Percentiles rank a stretch among this genome's conserved stretches.
Evolutionary conservation across 225 moss, liverwort and hornwort species (phyloP).

Genomic region (Marchantia polymorpha): DNA sequence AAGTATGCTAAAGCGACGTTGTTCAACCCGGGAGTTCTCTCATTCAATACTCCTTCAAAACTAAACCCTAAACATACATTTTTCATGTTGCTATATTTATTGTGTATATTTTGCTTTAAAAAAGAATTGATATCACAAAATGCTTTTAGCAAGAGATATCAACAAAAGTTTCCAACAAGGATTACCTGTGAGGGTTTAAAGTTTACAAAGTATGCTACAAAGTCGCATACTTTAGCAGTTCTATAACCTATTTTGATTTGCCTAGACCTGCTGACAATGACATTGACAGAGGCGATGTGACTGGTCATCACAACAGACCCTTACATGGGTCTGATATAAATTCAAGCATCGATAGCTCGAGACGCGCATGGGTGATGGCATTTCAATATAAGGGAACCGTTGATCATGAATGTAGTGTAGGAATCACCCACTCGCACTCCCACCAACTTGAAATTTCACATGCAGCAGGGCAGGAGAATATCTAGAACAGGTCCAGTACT

Average conservation of each 20-base stretch:
- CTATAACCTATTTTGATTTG: conserved; percentile 46
- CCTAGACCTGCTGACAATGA: conserved; percentile 65
- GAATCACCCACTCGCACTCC: conserved; percentile 93
- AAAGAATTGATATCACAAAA: too few species aligned
- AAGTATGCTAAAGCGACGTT: too few species aligned
- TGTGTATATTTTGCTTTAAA: too few species aligned
- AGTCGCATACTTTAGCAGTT: conserved; percentile 79
- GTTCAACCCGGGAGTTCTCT: too few species aligned
- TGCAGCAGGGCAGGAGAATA: conserved; percentile 56
- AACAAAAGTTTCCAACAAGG: too few species aligned
- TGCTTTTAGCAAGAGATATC: too few species aligned
- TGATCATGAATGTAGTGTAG: conserved; percentile 56
- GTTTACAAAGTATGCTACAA: too few species aligned
- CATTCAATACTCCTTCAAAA: too few species aligned
- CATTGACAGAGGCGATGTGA: conserved; percentile 68
- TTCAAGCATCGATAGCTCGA: conserved; percentile 70
- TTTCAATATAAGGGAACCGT: conserved; percentile 66
- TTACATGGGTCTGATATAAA: conserved; percentile 87
- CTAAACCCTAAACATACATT: too few species aligned
- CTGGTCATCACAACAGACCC: conserved; percentile 77
- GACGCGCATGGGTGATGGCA: conserved; percentile 90
- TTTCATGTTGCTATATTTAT: too few species aligned
- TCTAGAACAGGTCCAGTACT: too few species aligned
- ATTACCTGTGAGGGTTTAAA: too few species aligned
- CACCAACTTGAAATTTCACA: conserved; percentile 75